Conservation (phyloP, 441 rosid genomes). For the Populus hybrid region DNA sequence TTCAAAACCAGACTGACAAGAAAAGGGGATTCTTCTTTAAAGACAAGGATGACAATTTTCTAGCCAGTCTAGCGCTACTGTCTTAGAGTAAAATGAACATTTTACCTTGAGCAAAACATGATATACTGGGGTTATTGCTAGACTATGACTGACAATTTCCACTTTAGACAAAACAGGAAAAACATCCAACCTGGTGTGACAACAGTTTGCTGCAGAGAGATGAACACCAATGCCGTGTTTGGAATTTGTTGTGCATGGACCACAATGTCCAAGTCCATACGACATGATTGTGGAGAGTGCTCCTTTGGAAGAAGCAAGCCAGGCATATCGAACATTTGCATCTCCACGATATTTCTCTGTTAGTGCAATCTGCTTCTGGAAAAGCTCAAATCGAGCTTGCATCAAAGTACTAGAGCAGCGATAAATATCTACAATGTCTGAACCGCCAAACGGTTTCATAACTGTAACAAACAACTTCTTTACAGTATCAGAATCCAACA, state of each 20-base stretch:
- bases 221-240: constrained; percentile 75
- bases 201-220: constrained; percentile 53
- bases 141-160: neutral
- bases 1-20: neutral
- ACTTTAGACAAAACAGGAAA: neutral
- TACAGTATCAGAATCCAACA: constrained; percentile 43
- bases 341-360: constrained; percentile 64
- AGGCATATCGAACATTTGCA: constrained; percentile 77
- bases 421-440: constrained; percentile 42
- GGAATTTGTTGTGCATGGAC: constrained; percentile 46
- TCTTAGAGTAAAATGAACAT: neutral
- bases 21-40: neutral
- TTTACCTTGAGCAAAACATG: neutral
- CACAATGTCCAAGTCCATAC: constrained; percentile 74
- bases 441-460: constrained; percentile 39
- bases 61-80: neutral
- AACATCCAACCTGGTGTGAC: constrained; percentile 54
- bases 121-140: neutral
- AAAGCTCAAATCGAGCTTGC: constrained; percentile 62
- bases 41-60: neutral
- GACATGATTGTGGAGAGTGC: constrained; percentile 37
- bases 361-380: constrained; percentile 72
- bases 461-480: constrained; percentile 53
- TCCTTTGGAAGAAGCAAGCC: constrained; percentile 77
- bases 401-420: constrained; percentile 43